Conservation (phyloP, 2,329 filamentous ascomycete genomes). For the Colletotrichum eremochloae region DNA sequence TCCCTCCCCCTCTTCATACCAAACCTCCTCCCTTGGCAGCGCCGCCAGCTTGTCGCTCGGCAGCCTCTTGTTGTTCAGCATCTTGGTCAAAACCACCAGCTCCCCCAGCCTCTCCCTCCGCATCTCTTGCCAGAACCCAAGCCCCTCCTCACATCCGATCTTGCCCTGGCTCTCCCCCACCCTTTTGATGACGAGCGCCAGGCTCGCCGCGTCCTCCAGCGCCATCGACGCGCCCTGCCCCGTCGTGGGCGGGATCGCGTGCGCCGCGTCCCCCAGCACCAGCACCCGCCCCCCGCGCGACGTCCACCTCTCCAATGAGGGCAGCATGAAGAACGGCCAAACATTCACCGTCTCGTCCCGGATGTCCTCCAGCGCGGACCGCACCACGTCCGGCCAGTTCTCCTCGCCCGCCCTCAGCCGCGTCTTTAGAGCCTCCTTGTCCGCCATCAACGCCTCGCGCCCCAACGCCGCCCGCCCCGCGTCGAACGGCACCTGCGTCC, state of each 20-base stretch:
- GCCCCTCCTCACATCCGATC: no score
- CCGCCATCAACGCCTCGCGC: conserved; percentile 57
- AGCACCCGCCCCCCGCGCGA: no score
- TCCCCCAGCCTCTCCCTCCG: conserved; percentile 62
- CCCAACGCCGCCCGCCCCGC: conserved; percentile 55
- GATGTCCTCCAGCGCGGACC: conserved; percentile 50
- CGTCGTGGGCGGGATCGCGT: no score
- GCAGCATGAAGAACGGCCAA: conserved; percentile 65
- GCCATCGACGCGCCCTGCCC: no score
- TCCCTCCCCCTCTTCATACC: conserved; percentile 44
- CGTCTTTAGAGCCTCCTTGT: conserved; percentile 55
- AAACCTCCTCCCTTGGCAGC: conserved; percentile 28
- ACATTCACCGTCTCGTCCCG: conserved; percentile 54
- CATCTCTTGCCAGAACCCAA: conserved; percentile 52
- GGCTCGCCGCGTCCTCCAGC: no score
- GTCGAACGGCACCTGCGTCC: conserved; percentile 56
- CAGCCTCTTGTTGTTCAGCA: conserved; percentile 62
- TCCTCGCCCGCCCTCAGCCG: conserved; percentile 52
- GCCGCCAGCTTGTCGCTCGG: conserved; percentile 49
- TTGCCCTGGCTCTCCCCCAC: no score
- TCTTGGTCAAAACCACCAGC: conserved; percentile 61
- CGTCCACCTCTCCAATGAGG: conserved; percentile 39
- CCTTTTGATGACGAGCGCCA: no score
- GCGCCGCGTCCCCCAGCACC: no score
- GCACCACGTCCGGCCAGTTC: conserved; percentile 53